Conservation (phyloP, 306 rosid genomes). For the Corylus heterophylla region DNA sequence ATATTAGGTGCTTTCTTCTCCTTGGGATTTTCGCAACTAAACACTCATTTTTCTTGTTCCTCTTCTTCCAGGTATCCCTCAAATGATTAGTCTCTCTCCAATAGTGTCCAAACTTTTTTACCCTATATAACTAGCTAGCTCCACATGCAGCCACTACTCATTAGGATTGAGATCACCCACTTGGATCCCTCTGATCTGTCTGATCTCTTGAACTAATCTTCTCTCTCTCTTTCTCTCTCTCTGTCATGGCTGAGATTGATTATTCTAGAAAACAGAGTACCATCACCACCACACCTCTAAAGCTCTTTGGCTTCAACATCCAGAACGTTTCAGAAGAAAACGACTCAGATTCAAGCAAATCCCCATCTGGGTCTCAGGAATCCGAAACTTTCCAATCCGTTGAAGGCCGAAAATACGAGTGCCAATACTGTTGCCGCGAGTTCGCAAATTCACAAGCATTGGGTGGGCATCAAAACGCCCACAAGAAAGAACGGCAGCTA, state of each 20-base stretch:
- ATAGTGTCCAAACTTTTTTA: slow-evolving; percentile 1
- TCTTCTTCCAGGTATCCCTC: background rate
- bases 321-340: slow-evolving; percentile 26
- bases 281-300: slow-evolving; percentile 25
- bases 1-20: slow-evolving; percentile 13
- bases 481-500: slow-evolving; percentile 54
- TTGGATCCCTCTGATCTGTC: background rate
- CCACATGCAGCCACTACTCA: slow-evolving; percentile 10
- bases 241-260: slow-evolving; percentile 34
- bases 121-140: slow-evolving; percentile 24
- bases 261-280: slow-evolving; percentile 20
- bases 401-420: slow-evolving; percentile 41
- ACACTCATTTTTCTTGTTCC: slow-evolving; percentile 7
- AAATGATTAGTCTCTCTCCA: slow-evolving; percentile 20
- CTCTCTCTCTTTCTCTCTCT: background rate
- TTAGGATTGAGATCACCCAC: background rate
- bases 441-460: slow-evolving; percentile 62
- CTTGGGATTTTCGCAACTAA: slow-evolving; percentile 35
- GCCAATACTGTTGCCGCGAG: slow-evolving; percentile 51
- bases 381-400: slow-evolving; percentile 4
- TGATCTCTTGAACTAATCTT: background rate
- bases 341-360: slow-evolving; percentile 1
- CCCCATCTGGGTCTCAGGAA: slow-evolving; percentile 18
- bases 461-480: slow-evolving; percentile 65
- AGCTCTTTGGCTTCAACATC: slow-evolving; percentile 59